Evolutionary conservation across 2,329 filamentous ascomycete genomes (phyloP), one percentile per base, ranked within the genome.

Genomic region (Trichoderma aggressivum): DNA sequence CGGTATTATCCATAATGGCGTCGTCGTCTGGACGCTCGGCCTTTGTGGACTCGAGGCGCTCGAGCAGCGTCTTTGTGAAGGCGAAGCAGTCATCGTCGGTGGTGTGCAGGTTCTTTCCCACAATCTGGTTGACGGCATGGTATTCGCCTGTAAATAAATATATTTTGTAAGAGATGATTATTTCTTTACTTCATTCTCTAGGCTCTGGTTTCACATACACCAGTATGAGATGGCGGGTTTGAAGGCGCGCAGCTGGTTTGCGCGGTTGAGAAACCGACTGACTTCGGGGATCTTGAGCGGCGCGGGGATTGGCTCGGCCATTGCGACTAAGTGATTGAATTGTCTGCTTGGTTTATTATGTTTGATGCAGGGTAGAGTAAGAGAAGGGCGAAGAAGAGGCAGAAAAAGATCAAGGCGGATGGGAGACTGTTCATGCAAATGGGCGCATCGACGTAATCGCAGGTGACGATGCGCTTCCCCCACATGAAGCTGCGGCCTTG

Each of bases 191-290:
- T 14, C 39, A 6, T 16, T 43, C 7, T 18, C 1, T 26, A 2
- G 63, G 39, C 34, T 68, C 34, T 62, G 36, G n/a, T n/a, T 3
- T 1, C 26, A 87, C 91, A 78, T 87, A 97, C 95, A 96, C 94
- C 95, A 98, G 81, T 98, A 99, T 74, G 94, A 88, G 75, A 98
- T 88, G 72, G 96, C 93, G 10, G 96, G 96, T 81, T 95, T 96
- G 78, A 90, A 89, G 72, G 87, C 87, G 80, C 95, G 92, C 62
- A 99, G 88, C 84, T 99, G 95, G 43, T 89, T 88, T 39, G 94
- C 95, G 77, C 95, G 90, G 69, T 91, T 87, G 73, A 94, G 90
- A 81, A 97, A 98, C 72, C 94, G 92, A 75, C 89, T 90, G 78
- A 97, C 89, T 79, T 97, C 94, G 72, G 92, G 90, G 70, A 90